These are phyloP conservation scores for Pelagomonas calceolata DNA, from an alignment of 108 stramenopile genomes.

Conservation along the genomic window DNA sequence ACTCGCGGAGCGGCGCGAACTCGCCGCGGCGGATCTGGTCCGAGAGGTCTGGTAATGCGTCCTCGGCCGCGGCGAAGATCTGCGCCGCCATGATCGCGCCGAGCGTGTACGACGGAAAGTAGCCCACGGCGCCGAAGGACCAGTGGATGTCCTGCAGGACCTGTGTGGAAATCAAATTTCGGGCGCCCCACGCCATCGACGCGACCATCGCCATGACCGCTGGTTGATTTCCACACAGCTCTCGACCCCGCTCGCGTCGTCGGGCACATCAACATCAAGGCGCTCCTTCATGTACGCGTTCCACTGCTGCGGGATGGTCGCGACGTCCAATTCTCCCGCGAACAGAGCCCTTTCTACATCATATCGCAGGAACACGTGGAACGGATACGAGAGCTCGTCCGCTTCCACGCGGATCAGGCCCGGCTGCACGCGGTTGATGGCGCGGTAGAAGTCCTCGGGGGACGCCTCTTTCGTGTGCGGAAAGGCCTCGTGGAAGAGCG, in stretches of 20 bases:
- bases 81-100: conserved; percentile 76
- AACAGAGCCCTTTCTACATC: conserved; percentile 69
- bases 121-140: conserved; percentile 62
- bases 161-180: too few relatives aligned
- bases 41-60: conserved; percentile 56
- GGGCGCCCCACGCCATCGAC: too few relatives aligned
- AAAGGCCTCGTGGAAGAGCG: conserved; percentile 48
- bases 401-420: conserved; percentile 75
- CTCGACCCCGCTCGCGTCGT: conserved; percentile 61
- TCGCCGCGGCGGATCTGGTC: conserved; percentile 55
- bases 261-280: conserved; percentile 60
- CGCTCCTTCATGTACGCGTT: conserved; percentile 58
- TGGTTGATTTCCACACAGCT: too few relatives aligned
- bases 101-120: conserved; percentile 84
- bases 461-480: conserved; percentile 29
- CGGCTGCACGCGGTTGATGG: conserved; percentile 57
- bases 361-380: conserved; percentile 80
- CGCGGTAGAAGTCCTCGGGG: conserved; percentile 57
- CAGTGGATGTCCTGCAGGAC: conserved; percentile 73
- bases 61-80: conserved; percentile 49
- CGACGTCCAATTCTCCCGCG: conserved; percentile 48
- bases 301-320: conserved; percentile 63
- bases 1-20: conserved; percentile 54
- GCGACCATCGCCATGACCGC: too few relatives aligned
- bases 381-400: conserved; percentile 79